Evolutionary conservation across 2,329 filamentous ascomycete species (phyloP).

Genomic region (Pseudocercospora vitis): DNA sequence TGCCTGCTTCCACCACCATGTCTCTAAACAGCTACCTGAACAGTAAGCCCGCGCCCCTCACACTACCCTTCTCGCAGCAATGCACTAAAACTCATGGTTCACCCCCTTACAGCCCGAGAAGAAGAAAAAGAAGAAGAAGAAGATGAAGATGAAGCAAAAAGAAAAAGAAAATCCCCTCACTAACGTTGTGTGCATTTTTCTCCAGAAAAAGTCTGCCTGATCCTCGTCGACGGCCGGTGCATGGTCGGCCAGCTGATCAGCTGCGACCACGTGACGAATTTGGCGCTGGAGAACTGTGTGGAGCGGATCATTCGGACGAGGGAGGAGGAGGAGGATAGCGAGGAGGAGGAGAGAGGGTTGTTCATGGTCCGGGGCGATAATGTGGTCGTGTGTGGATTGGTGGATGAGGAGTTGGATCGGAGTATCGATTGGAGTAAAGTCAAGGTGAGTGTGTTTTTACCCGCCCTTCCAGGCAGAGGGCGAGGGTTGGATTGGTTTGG

Average conservation of each 20-base stretch:
- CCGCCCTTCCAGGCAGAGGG: too few relatives aligned
- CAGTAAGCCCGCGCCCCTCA: constrained; percentile 21
- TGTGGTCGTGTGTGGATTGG: constrained; percentile 82
- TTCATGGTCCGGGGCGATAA: constrained; percentile 95
- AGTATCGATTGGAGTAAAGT: constrained; percentile 94
- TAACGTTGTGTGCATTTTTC: too few relatives aligned
- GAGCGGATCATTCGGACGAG: constrained; percentile 87
- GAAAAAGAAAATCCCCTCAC: neutral
- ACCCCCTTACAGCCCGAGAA: constrained; percentile 6
- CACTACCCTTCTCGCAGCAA: neutral
- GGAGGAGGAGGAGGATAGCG: constrained; percentile 79
- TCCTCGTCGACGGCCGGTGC: constrained; percentile 89
- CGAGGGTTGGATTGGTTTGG: neutral
- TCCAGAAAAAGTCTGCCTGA: constrained; percentile 83
- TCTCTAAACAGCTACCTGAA: constrained; percentile 29
- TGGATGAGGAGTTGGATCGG: constrained; percentile 84
- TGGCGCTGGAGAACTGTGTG: constrained; percentile 78
- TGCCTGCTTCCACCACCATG: constrained; percentile 14
- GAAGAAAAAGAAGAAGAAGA: neutral
- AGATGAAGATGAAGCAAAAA: neutral
- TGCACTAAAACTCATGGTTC: constrained; percentile 5
- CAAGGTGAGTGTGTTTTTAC: constrained; percentile 45
- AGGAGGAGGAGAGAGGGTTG: constrained; percentile 78
- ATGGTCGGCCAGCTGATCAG: constrained; percentile 72
- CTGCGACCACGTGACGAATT: constrained; percentile 88